Base-by-base conservation (phyloP, 164 flowering plant species). In the Paratinospora sagittata region DNA sequence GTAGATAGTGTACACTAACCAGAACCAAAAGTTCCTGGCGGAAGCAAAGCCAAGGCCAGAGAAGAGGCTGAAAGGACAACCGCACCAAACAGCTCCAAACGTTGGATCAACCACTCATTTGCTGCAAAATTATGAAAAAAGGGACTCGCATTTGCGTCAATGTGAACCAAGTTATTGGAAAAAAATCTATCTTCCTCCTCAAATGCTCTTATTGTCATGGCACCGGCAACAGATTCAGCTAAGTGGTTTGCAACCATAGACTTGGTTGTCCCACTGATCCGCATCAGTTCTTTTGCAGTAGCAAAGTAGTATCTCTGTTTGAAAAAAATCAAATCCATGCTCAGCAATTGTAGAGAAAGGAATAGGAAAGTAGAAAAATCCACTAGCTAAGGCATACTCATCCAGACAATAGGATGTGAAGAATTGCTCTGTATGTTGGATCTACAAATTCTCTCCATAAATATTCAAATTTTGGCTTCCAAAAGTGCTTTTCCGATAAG, bases 251-350 rank as follows among this genome's bases (percentile, higher is more conserved):
- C 88, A 17, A 87, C 73, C 13, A 74, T 33, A 16, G 96, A 87
- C 72, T 85, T 87, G 16, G 87, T 87, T 21, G 90, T 89, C 62
- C 91, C 91, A 78, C 83, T 81, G 23, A 88, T 80, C 62, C 95
- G 82, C 91, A 87, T 89, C 77, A 93, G 76, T 76, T 89, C 93
- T 79, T 85, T 90, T 3, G 93, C 86, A 64, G 92, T 77, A n/a
- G 89, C 80, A 75, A 78, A 82, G 79, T 90, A 92, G 76, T 90
- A 89, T 61, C 69, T 84, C 97, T 92, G 73, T 52, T 27, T 2
- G 26, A 66, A 13, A 49, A 49, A 49, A 49, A 49, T 49, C 19
- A 3, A 49, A 39, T 16, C 57, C 57, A 49, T 21, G 6, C 26
- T 68, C 10, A 19, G 67, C 69, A 78, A 65, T 0, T 49, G 57